Percentiles rank a stretch among this genome's conserved stretches.
Evolutionary conservation across 2,329 filamentous ascomycete genomes (phyloP).

Genomic region (Orbilia oligospora): DNA sequence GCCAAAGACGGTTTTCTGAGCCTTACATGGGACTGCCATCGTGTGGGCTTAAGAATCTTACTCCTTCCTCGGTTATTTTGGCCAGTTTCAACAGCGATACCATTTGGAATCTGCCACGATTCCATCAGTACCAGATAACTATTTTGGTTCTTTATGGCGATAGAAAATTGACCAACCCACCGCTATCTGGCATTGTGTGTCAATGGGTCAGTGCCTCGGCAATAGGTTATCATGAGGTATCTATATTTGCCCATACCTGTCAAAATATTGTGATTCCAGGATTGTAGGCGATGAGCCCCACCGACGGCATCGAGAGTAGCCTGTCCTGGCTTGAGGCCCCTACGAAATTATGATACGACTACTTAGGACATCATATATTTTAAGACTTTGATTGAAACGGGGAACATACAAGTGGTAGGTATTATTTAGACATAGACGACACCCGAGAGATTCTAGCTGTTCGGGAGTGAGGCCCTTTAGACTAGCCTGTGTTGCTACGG

Average conservation of each 20-base stretch:
- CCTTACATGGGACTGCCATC: slow-evolving; percentile 88
- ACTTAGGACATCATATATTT: slow-evolving; percentile 1
- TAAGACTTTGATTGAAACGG: slow-evolving; percentile 63
- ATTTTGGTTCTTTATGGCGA: slow-evolving; percentile 36
- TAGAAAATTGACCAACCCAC: slow-evolving; percentile 71
- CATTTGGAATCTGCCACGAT: slow-evolving; percentile 87
- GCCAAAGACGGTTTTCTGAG: background rate
- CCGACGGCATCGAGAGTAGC: slow-evolving; percentile 87
- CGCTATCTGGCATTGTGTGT: slow-evolving; percentile 72
- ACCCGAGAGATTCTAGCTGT: slow-evolving; percentile 90
- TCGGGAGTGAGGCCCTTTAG: slow-evolving; percentile 94
- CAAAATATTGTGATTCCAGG: slow-evolving; percentile 94
- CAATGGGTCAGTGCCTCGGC: slow-evolving; percentile 31
- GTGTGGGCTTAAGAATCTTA: slow-evolving; percentile 94
- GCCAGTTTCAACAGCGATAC: slow-evolving; percentile 94
- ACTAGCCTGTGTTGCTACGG: slow-evolving; percentile 95
- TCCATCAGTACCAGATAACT: slow-evolving; percentile 9
- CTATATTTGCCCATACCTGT: slow-evolving; percentile 73
- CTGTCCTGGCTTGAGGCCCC: slow-evolving; percentile 91
- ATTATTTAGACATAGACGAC: slow-evolving; percentile 94
- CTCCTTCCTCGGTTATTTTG: slow-evolving; percentile 93
- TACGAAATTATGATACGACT: slow-evolving; percentile 63
- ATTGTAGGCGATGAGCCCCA: slow-evolving; percentile 93
- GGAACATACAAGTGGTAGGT: slow-evolving; percentile 82
- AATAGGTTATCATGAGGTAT: slow-evolving; percentile 21